A percentile compares a stretch with the other conserved stretches of the same genome.
These are phyloP conservation scores for Acanthamoeba castellanii DNA, from an alignment of 208 protist genomes.

Conservation along the genomic window DNA sequence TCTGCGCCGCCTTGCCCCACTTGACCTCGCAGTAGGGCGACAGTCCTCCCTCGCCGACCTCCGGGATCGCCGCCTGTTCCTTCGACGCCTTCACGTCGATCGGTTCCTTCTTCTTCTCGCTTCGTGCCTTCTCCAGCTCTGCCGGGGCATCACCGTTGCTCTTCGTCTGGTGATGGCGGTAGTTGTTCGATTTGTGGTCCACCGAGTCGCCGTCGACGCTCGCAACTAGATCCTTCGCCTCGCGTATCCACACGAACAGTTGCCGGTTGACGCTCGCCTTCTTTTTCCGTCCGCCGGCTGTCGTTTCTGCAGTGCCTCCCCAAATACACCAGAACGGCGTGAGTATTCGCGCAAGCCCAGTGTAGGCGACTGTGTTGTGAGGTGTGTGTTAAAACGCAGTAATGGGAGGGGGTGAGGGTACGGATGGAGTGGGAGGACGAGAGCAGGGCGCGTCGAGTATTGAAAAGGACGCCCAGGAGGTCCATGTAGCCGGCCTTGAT, in stretches of 20 bases:
- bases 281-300: background rate
- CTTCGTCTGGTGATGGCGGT: background rate
- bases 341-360: background rate
- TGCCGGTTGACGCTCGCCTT: background rate
- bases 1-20: slow-evolving; percentile 1
- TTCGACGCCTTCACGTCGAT: background rate
- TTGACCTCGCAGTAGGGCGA: slow-evolving; percentile 41
- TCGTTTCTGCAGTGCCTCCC: background rate
- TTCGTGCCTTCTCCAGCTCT: background rate
- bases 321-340: too few relatives aligned
- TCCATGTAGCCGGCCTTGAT: slow-evolving; percentile 40
- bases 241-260: slow-evolving; percentile 42
- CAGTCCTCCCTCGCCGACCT: background rate
- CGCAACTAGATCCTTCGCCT: background rate
- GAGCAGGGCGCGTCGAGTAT: slow-evolving; percentile 17
- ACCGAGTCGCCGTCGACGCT: background rate
- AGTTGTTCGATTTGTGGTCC: background rate
- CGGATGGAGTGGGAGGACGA: background rate
- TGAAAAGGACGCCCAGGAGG: slow-evolving; percentile 50
- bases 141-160: background rate
- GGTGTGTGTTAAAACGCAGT: background rate
- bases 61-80: background rate
- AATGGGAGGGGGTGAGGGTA: background rate
- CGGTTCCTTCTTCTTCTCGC: background rate
- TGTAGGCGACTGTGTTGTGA: too few relatives aligned